These are phyloP conservation scores for Rhododendron mucronatum DNA, from an alignment of 148 eudicot species.

Conservation along the genomic window DNA sequence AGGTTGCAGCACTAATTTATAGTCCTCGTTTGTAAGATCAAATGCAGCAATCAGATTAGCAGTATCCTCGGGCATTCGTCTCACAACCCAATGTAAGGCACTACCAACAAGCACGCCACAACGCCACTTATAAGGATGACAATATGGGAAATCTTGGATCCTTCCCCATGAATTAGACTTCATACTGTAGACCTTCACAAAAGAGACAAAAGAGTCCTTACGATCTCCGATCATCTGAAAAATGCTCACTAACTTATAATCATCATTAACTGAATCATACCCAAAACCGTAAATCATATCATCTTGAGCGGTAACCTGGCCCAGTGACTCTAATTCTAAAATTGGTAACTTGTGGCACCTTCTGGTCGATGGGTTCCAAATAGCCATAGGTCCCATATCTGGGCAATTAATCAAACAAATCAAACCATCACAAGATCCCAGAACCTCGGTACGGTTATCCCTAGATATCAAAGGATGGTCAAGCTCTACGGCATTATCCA, in stretches of 20 bases:
- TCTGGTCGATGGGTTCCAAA: conserved; percentile 6
- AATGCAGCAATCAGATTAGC: conserved; percentile 16
- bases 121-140: background rate
- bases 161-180: conserved; percentile 10
- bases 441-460: conserved; percentile 13
- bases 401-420: background rate
- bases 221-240: conserved; percentile 12
- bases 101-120: conserved; percentile 19
- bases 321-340: background rate
- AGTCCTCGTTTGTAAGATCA: conserved; percentile 28
- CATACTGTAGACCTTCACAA: conserved; percentile 33
- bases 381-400: background rate
- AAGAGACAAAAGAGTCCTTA: conserved; percentile 9
- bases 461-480: background rate
- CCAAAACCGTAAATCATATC: background rate
- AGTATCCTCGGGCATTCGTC: background rate
- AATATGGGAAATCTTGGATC: conserved; percentile 23
- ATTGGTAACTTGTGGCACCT: background rate
- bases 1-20: conserved; percentile 19
- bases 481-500: conserved; percentile 14
- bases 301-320: background rate
- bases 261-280: conserved; percentile 34
- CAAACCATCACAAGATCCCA: conserved; percentile 27
- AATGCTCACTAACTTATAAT: conserved; percentile 37
- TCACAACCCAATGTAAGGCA: conserved; percentile 37